Conservation (phyloP, 148 eudicot species). For the Vaccinium myrtillus region DNA sequence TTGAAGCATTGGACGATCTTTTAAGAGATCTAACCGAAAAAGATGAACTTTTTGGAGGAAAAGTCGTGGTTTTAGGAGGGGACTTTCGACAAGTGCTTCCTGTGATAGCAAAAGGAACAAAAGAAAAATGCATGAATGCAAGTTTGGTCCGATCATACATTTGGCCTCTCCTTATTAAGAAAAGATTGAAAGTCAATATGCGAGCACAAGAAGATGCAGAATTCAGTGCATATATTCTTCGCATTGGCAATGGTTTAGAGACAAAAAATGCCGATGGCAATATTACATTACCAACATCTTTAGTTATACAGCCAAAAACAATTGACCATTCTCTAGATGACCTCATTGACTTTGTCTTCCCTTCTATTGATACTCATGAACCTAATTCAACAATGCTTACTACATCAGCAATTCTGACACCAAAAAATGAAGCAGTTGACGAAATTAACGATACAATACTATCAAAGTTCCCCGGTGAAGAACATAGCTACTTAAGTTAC, state of each 20-base stretch:
- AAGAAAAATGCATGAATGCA: background rate
- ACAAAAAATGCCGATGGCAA: rapidly evolving
- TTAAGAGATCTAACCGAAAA: too few species aligned
- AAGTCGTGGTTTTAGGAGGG: background rate
- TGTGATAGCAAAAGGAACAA: background rate
- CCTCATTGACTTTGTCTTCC: background rate
- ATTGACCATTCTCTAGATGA: too few species aligned
- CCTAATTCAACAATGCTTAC: background rate
- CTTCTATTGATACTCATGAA: background rate
- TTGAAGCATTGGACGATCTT: too few species aligned
- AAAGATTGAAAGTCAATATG: background rate
- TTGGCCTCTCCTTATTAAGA: background rate
- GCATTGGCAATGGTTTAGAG: background rate
- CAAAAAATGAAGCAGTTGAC: background rate
- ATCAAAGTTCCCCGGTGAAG: background rate
- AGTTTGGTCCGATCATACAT: background rate
- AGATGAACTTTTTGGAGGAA: background rate
- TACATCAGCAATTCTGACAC: background rate
- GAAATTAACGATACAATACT: background rate
- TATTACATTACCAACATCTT: background rate
- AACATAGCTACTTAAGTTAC: background rate
- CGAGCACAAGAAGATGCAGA: background rate
- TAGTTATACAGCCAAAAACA: background rate
- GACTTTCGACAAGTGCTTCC: background rate
- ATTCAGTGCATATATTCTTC: background rate